phyloP scores from a whole-genome alignment of 148 eudicot species.

The Rhododendron henanense region DNA sequence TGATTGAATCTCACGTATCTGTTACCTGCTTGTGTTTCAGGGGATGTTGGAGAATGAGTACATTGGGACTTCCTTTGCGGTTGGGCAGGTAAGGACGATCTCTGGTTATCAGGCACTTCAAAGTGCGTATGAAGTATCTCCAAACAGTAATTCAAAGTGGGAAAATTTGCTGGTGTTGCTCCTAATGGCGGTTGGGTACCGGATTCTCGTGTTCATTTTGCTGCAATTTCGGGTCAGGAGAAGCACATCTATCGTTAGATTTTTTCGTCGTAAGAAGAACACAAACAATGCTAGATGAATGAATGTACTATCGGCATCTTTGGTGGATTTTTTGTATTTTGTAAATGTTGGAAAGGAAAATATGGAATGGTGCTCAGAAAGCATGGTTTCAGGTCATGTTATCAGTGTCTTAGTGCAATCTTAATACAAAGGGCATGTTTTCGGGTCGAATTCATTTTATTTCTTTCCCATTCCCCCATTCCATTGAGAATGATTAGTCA shows the following conservation, averaged over 20 bases:
- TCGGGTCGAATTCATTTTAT: neutral
- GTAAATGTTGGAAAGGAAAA: neutral
- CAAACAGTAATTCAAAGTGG: slow-evolving; percentile 68
- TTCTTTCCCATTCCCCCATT: neutral
- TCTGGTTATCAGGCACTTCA: slow-evolving; percentile 82
- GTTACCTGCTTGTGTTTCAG: slow-evolving; percentile 31
- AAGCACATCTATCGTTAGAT: slow-evolving; percentile 29
- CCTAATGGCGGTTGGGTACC: slow-evolving; percentile 78
- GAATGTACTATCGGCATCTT: slow-evolving; percentile 8
- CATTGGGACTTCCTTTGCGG: slow-evolving; percentile 58
- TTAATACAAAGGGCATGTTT: neutral
- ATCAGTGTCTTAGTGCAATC: neutral
- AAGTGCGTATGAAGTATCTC: slow-evolving; percentile 63
- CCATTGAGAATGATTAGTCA: neutral
- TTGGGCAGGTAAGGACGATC: slow-evolving; percentile 84
- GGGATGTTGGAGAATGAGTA: slow-evolving; percentile 94
- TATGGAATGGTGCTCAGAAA: neutral
- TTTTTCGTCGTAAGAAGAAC: slow-evolving; percentile 38
- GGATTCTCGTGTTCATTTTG: slow-evolving; percentile 56
- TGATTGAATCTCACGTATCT: neutral
- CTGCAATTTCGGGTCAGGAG: slow-evolving; percentile 49
- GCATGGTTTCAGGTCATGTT: neutral
- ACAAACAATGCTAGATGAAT: slow-evolving; percentile 40
- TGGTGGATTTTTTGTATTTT: neutral
- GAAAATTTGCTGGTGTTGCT: slow-evolving; percentile 66